Percentiles rank a stretch among this genome's conserved stretches.
phyloP scores from a whole-genome alignment of 1,139 yeast species.

The Schwanniomyces etchellsii region DNA sequence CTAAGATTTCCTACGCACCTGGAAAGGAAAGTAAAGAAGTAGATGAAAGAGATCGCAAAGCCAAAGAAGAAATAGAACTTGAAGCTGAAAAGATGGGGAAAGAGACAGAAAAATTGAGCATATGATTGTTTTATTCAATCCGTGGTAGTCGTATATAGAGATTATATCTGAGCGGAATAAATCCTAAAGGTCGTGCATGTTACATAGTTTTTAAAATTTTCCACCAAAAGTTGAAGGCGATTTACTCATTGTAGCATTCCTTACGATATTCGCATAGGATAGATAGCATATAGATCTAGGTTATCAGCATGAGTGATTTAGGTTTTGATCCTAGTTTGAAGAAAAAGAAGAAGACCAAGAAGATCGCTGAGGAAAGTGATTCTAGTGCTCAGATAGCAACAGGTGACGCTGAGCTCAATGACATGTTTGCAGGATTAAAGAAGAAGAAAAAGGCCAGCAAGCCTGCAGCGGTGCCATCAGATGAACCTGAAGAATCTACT shows the following conservation, averaged over 20 bases:
- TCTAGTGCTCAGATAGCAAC: constrained; percentile 33
- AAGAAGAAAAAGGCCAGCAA: constrained; percentile 49
- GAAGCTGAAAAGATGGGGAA: constrained; percentile 6
- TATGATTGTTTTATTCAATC: no score
- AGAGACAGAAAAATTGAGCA: constrained; percentile 2
- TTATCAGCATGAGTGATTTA: constrained; percentile 45
- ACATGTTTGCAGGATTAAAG: constrained; percentile 50
- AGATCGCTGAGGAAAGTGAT: constrained; percentile 35
- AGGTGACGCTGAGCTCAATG: constrained; percentile 34
- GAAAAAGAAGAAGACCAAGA: constrained; percentile 77
- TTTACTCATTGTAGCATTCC: no score
- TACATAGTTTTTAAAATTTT: not conserved
- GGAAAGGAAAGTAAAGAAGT: constrained; percentile 47
- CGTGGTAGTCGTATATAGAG: no score
- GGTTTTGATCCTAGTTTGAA: constrained; percentile 76
- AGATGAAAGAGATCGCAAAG: constrained; percentile 35
- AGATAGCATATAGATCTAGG: no score
- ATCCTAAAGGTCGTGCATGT: not conserved
- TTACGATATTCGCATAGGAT: no score
- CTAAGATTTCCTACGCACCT: constrained; percentile 42
- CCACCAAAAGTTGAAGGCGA: no score
- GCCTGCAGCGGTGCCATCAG: constrained; percentile 29
- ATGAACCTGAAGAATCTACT: constrained; percentile 18
- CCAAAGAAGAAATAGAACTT: constrained; percentile 5
- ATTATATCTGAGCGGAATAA: no score